Evolutionary conservation across 495 filamentous ascomycete species (phyloP), one percentile per base, ranked within the genome.

Genomic region (Viridothelium virens): DNA sequence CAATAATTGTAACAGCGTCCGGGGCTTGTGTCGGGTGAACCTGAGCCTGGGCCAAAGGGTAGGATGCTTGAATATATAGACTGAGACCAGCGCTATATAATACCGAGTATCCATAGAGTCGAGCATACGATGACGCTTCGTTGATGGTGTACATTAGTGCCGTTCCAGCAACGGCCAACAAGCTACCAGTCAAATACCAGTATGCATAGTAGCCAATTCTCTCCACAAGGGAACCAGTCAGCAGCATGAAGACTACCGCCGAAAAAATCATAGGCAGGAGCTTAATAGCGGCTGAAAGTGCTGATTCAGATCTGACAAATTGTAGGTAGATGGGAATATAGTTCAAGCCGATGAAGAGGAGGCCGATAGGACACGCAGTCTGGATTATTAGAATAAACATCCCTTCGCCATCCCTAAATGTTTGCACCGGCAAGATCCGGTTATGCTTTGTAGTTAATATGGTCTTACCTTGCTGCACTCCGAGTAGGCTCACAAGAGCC

Each of bases 331-430:
- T 59, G 3, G 53, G 53, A 5, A 59, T 59, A 36, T 59, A 59
- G 53, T 59, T 59, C 53, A 59, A 36, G 25, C 53, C 53, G n/a
- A 59, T 59, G 31, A 59, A 59, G 53, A 59, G 53, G 36, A 59
- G 33, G 25, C 5, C 53, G 53, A 14, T 36, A 31, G 25, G 36
- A 33, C 25, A 34, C 5, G 53, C 53, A 5, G 53, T 59, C 14
- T 59, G 25, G 18, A 59, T 59, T 6, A 59, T 14, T 36, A 59
- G 31, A 14, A 59, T 59, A 3, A 59, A 59, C 53, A 59, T 59
- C 31, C 14, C 53, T 10, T 59, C 53, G 31, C 53, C 18, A 34
- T 59, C 53, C 7, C 9, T 5, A 31, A 59, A 59, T 7, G 53
- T 34, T 59, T 14, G 18, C 6, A 59, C 14, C 7, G 53, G 53